A percentile compares a stretch with the other conserved stretches of the same genome.
Evolutionary conservation across 1,284 basidiomycete genomes (phyloP).

Genomic region (Pterula multifida): DNA sequence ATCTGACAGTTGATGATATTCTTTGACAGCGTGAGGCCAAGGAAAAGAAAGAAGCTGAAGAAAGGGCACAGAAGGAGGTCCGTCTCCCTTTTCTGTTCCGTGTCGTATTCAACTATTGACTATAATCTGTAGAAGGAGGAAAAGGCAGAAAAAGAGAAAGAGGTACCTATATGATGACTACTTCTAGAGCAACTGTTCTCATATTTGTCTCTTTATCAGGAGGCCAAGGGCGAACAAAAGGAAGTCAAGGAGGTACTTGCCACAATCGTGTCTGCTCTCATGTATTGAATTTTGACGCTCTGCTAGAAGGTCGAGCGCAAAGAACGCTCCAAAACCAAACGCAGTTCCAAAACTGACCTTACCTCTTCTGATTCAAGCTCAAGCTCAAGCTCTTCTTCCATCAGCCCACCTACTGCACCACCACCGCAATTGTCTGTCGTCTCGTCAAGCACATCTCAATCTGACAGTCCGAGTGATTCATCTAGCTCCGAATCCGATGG

Average conservation of each 20-base stretch:
- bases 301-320: constrained; percentile 42
- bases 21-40: constrained; percentile 54
- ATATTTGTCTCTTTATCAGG: neutral
- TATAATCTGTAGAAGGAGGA: constrained; percentile 34
- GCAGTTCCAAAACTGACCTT: constrained; percentile 30
- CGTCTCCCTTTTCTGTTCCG: constrained; percentile 5
- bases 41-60: constrained; percentile 49
- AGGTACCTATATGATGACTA: neutral
- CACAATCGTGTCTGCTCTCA: too few relatives aligned
- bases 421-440: too few relatives aligned
- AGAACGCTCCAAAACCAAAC: constrained; percentile 22
- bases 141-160: constrained; percentile 36
- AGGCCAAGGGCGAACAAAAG: constrained; percentile 28
- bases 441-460: constrained; percentile 9
- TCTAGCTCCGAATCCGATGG: constrained; percentile 45
- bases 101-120: constrained; percentile 5
- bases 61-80: constrained; percentile 28
- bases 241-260: constrained; percentile 28
- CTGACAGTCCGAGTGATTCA: constrained; percentile 21
- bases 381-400: constrained; percentile 20
- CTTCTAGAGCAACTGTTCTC: neutral
- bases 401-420: constrained; percentile 18
- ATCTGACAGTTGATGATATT: constrained; percentile 12
- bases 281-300: neutral
- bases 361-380: constrained; percentile 19